phyloP scores from a whole-genome alignment of 2,329 filamentous ascomycete species.

The Aspergillus caelatus region DNA sequence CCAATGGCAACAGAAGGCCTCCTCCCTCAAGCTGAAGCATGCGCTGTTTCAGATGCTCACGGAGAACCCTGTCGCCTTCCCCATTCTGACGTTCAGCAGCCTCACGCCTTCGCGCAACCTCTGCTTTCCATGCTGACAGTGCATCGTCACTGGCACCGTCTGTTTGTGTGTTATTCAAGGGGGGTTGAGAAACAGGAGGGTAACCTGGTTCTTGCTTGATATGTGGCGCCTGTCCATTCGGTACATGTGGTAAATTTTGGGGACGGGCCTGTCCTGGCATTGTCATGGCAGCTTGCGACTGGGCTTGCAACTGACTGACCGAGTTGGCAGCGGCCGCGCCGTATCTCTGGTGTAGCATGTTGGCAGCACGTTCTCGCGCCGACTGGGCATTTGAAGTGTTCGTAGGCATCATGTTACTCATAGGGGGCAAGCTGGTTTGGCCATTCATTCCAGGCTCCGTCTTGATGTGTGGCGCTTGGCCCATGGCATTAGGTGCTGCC shows the following conservation, averaged over 20 bases:
- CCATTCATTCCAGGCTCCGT: conserved; percentile 52
- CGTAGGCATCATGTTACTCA: conserved; percentile 37
- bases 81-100: conserved; percentile 38
- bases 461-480: conserved; percentile 52
- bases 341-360: conserved; percentile 53
- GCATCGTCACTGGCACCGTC: conserved; percentile 72
- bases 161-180: conserved; percentile 63
- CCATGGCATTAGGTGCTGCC: conserved; percentile 29
- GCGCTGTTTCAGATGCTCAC: conserved; percentile 45
- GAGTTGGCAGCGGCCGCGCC: conserved; percentile 46
- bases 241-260: conserved; percentile 34
- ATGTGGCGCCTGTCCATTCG: conserved; percentile 45
- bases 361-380: conserved; percentile 59
- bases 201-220: conserved; percentile 44
- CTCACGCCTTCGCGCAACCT: conserved; percentile 48
- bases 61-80: conserved; percentile 43
- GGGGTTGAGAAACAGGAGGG: conserved; percentile 41
- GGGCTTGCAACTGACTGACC: conserved; percentile 48
- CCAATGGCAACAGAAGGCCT: conserved; percentile 48
- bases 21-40: conserved; percentile 49
- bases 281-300: conserved; percentile 38
- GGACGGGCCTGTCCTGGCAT: conserved; percentile 39
- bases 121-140: conserved; percentile 56
- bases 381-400: conserved; percentile 46
- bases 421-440: conserved; percentile 33